Evolutionary conservation across 2,329 filamentous ascomycete genomes (phyloP).

Genomic region (Ophiosphaerella narmari): DNA sequence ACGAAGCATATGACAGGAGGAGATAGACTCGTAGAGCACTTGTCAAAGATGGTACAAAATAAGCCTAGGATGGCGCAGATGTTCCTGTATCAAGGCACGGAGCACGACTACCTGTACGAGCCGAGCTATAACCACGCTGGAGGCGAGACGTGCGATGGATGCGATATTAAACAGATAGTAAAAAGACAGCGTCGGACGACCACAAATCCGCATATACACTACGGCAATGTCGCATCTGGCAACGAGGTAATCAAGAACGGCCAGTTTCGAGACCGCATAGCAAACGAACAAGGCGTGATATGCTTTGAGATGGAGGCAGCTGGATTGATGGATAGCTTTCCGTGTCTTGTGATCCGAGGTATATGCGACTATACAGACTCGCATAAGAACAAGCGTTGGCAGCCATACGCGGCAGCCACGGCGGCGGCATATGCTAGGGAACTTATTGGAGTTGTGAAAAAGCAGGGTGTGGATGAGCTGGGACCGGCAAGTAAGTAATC

Average conservation of each 20-base stretch:
- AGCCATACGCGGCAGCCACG: conserved; percentile 20
- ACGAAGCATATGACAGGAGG: neutral
- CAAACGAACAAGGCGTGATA: conserved; percentile 16
- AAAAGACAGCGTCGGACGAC: conserved; percentile 1
- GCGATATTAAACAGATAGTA: conserved; percentile 1
- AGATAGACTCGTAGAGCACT: neutral
- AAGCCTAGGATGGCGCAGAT: neutral
- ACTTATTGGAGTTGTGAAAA: conserved; percentile 1
- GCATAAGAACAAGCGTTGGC: conserved; percentile 10
- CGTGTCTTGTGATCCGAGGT: conserved; percentile 24
- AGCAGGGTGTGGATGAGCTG: conserved; percentile 1
- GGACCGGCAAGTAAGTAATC: conserved; percentile 1
- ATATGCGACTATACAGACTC: conserved; percentile 32
- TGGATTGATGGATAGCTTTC: conserved; percentile 28
- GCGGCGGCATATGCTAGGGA: conserved; percentile 26
- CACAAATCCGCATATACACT: conserved; percentile 20
- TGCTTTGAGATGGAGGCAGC: conserved; percentile 19
- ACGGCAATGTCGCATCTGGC: conserved; percentile 48
- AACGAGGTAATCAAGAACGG: conserved; percentile 50
- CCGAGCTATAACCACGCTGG: conserved; percentile 11
- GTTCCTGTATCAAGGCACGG: neutral
- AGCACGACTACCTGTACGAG: conserved; percentile 16
- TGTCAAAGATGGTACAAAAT: conserved; percentile 1
- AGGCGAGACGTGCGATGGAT: conserved; percentile 7
- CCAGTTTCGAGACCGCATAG: conserved; percentile 40